Conservation (phyloP, 2,329 filamentous ascomycete genomes). For the Apiospora pterosperma region DNA sequence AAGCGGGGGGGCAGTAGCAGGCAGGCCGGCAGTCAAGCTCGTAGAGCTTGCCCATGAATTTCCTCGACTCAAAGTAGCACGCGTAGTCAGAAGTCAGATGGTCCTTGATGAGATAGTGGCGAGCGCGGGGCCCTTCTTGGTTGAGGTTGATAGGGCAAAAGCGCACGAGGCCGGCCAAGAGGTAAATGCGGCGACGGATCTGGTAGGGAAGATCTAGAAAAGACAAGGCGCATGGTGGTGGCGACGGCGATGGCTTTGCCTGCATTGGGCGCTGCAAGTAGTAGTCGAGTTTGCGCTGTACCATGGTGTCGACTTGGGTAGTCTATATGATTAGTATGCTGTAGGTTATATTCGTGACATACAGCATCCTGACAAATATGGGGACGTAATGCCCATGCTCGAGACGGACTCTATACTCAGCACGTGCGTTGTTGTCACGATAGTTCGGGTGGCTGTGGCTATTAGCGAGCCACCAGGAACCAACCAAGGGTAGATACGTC, state of each 20-base stretch:
- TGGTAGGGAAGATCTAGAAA: constrained; percentile 6
- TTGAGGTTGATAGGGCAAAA: constrained; percentile 7
- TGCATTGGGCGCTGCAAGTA: neutral
- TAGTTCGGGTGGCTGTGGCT: neutral
- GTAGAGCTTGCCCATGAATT: neutral
- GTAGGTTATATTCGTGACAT: neutral
- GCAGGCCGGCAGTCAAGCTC: neutral
- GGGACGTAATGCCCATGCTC: neutral
- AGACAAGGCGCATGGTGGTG: neutral
- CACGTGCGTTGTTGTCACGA: neutral
- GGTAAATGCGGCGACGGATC: constrained; percentile 4
- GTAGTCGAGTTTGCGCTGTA: neutral
- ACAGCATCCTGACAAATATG: neutral
- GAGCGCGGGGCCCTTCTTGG: neutral
- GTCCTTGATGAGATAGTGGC: neutral
- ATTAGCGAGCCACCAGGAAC: neutral
- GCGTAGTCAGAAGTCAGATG: neutral
- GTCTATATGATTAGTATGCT: neutral
- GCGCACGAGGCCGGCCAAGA: constrained; percentile 4
- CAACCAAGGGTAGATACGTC: neutral
- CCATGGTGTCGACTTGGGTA: too few relatives aligned
- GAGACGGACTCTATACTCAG: neutral
- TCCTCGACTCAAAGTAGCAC: neutral
- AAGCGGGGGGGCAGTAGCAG: constrained; percentile 1
- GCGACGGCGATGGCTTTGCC: rapidly evolving